Percentiles rank a stretch among this genome's conserved stretches.
Evolutionary conservation across 2,329 filamentous ascomycete genomes (phyloP).

Genomic region (Neonectria neomacrospora): DNA sequence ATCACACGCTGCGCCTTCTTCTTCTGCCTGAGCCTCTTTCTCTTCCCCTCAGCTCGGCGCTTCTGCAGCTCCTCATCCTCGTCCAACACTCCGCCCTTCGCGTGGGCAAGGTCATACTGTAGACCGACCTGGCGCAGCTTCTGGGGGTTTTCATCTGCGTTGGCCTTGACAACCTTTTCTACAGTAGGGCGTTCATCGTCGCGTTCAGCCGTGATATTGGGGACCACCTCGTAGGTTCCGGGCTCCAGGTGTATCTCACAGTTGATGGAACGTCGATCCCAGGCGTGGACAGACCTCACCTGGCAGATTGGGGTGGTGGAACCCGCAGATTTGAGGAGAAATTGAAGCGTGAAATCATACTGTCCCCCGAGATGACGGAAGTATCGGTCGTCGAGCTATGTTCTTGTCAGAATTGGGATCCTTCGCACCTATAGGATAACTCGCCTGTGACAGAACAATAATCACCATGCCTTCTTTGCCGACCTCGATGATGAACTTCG

Average conservation of each 20-base stretch:
- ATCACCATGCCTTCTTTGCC: constrained; percentile 55
- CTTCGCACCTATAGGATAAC: neutral
- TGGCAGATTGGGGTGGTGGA: constrained; percentile 35
- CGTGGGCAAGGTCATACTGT: constrained; percentile 70
- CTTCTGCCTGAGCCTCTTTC: constrained; percentile 41
- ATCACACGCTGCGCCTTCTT: constrained; percentile 34
- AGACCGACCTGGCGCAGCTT: constrained; percentile 71
- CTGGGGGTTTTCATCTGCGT: constrained; percentile 61
- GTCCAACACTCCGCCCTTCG: constrained; percentile 65
- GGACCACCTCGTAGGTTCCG: constrained; percentile 74
- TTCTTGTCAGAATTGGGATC: constrained; percentile 20
- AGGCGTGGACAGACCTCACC: constrained; percentile 39
- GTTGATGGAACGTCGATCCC: constrained; percentile 71
- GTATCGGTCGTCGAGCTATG: constrained; percentile 58
- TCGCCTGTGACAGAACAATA: constrained; percentile 55
- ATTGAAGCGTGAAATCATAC: constrained; percentile 56
- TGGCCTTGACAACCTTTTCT: constrained; percentile 67
- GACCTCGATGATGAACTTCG: constrained; percentile 56
- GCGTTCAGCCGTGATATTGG: constrained; percentile 71
- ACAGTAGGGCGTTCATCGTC: constrained; percentile 59
- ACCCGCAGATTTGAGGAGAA: constrained; percentile 50
- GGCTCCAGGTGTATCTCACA: constrained; percentile 78
- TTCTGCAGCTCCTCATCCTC: constrained; percentile 55
- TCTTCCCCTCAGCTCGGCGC: constrained; percentile 41
- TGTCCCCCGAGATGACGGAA: constrained; percentile 58